Percentiles rank a stretch among this genome's conserved stretches.
Evolutionary conservation across 768 basidiomycete genomes (phyloP).

Genomic region (Boletus rufocinnamomeus): DNA sequence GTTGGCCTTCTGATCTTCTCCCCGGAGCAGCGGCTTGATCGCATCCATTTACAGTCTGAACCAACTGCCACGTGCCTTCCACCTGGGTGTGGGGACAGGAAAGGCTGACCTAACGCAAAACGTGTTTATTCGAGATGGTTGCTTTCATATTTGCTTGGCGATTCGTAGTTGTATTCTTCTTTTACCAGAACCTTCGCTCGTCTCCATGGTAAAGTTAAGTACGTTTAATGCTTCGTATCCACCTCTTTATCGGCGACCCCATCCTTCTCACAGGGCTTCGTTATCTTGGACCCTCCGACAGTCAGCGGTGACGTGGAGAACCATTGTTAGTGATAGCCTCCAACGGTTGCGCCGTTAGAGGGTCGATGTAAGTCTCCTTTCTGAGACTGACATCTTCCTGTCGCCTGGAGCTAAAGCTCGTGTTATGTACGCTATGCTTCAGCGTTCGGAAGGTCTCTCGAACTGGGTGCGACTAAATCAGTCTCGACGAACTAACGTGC

Average conservation of each 20-base stretch:
- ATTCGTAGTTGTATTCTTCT: not conserved
- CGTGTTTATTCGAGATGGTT: not conserved
- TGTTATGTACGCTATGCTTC: not conserved
- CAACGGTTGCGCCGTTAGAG: not conserved
- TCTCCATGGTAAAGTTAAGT: conserved; percentile 1
- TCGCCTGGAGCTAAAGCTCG: not conserved
- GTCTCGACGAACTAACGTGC: not conserved
- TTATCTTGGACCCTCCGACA: not conserved
- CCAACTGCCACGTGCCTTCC: conserved; percentile 12
- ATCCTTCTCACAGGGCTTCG: not conserved
- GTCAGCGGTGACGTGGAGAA: not conserved
- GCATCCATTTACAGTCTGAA: conserved; percentile 8
- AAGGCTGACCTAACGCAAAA: conserved; percentile 4
- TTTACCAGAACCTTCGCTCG: not conserved
- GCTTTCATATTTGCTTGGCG: conserved; percentile 8
- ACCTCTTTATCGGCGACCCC: conserved; percentile 6
- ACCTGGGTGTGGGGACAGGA: not conserved
- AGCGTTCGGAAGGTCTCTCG: not conserved
- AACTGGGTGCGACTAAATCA: not conserved
- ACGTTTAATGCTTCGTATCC: not conserved
- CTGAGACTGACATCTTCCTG: not conserved
- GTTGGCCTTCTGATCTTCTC: not conserved
- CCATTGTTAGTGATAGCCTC: not conserved
- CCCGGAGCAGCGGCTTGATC: conserved; percentile 1
- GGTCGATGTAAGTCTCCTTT: not conserved